Base-by-base conservation (phyloP, 371 early-diverging fungal genomes). In the Conidiobolus coronatus region DNA sequence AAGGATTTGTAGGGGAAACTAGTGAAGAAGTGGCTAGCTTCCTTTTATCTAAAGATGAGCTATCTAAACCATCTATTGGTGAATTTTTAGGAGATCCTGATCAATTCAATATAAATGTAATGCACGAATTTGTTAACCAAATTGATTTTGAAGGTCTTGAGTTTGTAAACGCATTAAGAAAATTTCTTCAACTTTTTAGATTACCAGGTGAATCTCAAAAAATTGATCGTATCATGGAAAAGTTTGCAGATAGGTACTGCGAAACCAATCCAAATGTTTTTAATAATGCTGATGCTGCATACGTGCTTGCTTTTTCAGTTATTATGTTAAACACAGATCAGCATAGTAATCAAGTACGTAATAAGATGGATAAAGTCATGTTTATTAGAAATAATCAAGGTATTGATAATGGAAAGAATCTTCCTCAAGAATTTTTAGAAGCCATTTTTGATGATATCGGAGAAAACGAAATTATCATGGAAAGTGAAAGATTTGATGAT, bases 161-260 rank as follows among this genome's bases (percentile, higher is more conserved):
- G 4, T 83, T 96, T 61, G 78, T 85, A 0, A 73, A 79, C 21
- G 91, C 95, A 11, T 57, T 98, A 8, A 67, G 97, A 11, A 53
- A 56, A n/a, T 93, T 91, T 54, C 63, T 98, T 23, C 84, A 90
- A 59, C 56, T 70, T 17, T 98, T 98, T 70, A 66, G 95, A 38
- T 68, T 98, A 29, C 93, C 93, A 2, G 94, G 96, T 34, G 99
- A 98, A 63, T 73, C 86, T n/a, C 95, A 95, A 61, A 86, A 92
- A 61, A 97, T 98, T 58, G 95, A 98, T 59, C 71, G 99, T 15
- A 87, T 93, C 50, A 87, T 98, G 83, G 69, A 83, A 11, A 92
- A 89, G 57, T 98, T 95, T 70, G 93, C 92, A 24, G 86, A 90
- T 56, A 71, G 86, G 21, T 98, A 82, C 56, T 62, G 81, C 12